Base-by-base conservation (phyloP, 179 eudicot species). In the Carnegiea gigantea region DNA sequence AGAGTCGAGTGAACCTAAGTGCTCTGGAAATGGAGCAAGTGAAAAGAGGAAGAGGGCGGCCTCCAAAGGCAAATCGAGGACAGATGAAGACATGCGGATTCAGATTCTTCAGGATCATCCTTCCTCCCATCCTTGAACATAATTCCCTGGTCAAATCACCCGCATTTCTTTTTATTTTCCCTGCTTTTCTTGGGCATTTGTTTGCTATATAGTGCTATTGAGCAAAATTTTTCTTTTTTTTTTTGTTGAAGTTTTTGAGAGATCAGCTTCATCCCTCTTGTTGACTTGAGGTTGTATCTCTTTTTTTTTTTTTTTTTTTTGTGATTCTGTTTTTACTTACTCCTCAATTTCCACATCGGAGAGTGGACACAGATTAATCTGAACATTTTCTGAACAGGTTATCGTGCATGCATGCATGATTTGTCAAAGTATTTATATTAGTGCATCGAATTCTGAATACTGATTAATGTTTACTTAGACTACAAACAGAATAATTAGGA, bases 51-150 rank as follows among this genome's bases (percentile, higher is more conserved):
- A 79, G 67, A 51, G 68, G 75, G 33, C 1, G 77, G 20, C 77
- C 77, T 48, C 77, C 77, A 8, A 72, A 72, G 75, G 60, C 59
- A 48, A 48, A 23, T 51, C 26, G 40, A 49, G 38, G 33, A 75
- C 18, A 51, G 12, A 79, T 21, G 28, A 53, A 20, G 78, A 67
- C 75, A 33, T 30, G 24, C 21, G 20, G 5, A 13, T 14, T 14
- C 75, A 76, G 75, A 81, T 81, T 81, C 75, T 75, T 75, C 79
- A 64, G 51, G 53, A 75, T 81, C 65, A 81, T 81, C 40, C 83
- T 81, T 28, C 83, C 74, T 30, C 21, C 40, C 9, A 4, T 14
- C 26, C 51, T 75, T 23, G 23, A 81, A 15, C 65, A 30, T 5
- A 75, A 81, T 13, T n/a, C 15, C 12, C 75, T 81, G 83, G 83